Evolutionary conservation across 805 yeast species (phyloP).

Genomic region (Clavispora santaluciae): DNA sequence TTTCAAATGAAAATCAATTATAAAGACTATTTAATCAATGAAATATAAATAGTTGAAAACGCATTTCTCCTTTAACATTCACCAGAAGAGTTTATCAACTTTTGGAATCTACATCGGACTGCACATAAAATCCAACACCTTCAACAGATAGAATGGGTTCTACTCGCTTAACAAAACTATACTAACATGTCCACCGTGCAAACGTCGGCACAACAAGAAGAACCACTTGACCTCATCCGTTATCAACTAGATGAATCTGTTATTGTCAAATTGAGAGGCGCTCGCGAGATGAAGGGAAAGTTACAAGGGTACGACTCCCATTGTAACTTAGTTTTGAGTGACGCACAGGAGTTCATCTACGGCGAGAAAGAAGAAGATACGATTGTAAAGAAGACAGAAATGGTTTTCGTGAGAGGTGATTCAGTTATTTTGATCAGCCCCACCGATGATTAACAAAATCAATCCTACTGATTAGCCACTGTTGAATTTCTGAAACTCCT

Average conservation of each 20-base stretch:
- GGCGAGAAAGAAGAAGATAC: constrained; percentile 41
- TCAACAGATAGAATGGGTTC: not conserved
- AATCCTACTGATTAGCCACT: no score
- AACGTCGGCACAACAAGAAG: constrained; percentile 39
- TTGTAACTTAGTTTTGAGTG: constrained; percentile 92
- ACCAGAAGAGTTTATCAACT: no score
- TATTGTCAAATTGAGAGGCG: constrained; percentile 86
- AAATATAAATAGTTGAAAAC: not conserved
- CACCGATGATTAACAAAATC: constrained; percentile 16
- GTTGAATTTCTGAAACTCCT: no score
- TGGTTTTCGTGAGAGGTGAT: constrained; percentile 98
- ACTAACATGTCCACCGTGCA: constrained; percentile 28
- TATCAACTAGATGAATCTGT: constrained; percentile 83
- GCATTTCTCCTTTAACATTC: not conserved
- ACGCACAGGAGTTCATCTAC: constrained; percentile 81
- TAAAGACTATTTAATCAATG: no score
- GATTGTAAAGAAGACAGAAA: constrained; percentile 60
- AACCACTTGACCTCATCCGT: constrained; percentile 88
- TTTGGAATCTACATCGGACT: not conserved
- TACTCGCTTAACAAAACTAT: not conserved
- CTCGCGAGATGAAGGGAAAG: constrained; percentile 85
- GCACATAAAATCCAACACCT: constrained; percentile 1
- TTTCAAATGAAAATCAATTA: no score
- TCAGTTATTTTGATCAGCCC: constrained; percentile 79
- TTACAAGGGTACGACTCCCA: constrained; percentile 95